Evolutionary conservation across 2,329 filamentous ascomycete species (phyloP).

Genomic region (Ascochyta clinopodiicola): DNA sequence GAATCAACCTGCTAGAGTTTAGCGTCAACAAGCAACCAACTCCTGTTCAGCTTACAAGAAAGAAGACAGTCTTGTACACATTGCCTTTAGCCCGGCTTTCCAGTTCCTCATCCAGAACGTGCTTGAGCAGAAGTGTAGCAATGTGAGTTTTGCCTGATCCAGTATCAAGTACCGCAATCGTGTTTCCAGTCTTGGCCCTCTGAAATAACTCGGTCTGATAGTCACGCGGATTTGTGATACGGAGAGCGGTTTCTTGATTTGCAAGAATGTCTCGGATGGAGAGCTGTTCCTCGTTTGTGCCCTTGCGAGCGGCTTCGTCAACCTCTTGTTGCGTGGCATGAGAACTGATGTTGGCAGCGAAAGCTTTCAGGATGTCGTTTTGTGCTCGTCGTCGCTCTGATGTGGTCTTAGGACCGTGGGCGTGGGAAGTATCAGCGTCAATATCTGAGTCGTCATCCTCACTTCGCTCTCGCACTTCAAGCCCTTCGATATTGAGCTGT

Average conservation of each 20-base stretch:
- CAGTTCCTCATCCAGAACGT: conserved; percentile 79
- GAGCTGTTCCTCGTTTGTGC: conserved; percentile 55
- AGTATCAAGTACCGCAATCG: conserved; percentile 93
- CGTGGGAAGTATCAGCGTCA: conserved; percentile 31
- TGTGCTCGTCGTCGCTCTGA: conserved; percentile 51
- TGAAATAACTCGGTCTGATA: conserved; percentile 95
- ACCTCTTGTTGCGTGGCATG: conserved; percentile 51
- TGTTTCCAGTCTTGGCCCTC: conserved; percentile 81
- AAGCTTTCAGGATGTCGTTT: conserved; percentile 52
- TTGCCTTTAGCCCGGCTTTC: conserved; percentile 68
- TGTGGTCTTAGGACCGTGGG: conserved; percentile 34
- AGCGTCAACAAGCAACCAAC: neutral
- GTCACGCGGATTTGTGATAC: conserved; percentile 80
- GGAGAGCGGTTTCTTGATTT: conserved; percentile 59
- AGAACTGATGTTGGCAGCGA: conserved; percentile 52
- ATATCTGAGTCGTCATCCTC: conserved; percentile 27
- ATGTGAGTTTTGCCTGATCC: conserved; percentile 97
- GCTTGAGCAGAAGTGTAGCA: conserved; percentile 80
- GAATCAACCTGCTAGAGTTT: conserved; percentile 70
- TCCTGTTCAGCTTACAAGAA: conserved; percentile 65
- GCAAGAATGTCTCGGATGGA: conserved; percentile 62
- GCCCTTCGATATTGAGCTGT: neutral
- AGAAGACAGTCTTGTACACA: conserved; percentile 76
- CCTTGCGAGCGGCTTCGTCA: conserved; percentile 41
- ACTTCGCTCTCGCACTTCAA: neutral